phyloP scores from a whole-genome alignment of 371 early-diverging fungal species.

The Amoeboradix gromovi region DNA sequence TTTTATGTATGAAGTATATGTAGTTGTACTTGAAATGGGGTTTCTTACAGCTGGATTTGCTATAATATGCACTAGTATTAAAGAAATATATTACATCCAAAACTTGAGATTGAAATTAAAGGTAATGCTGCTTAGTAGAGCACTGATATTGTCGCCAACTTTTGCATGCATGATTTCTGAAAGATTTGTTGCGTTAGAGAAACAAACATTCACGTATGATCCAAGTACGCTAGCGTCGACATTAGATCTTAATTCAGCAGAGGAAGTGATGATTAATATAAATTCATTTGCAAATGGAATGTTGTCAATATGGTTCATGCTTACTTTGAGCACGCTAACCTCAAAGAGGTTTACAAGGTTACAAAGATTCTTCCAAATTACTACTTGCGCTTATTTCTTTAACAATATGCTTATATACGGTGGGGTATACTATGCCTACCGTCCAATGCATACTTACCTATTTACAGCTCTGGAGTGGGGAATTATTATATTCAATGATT shows the following conservation, averaged over 20 bases:
- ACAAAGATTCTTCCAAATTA: neutral
- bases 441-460: neutral
- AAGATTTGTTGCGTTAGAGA: neutral
- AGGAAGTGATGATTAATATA: neutral
- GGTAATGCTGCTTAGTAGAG: neutral
- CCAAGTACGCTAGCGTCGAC: neutral
- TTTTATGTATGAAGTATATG: neutral
- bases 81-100: neutral
- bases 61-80: neutral
- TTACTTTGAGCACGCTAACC: neutral
- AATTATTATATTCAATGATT: neutral
- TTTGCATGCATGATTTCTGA: neutral
- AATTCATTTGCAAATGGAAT: neutral
- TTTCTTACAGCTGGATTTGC: neutral
- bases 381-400: neutral
- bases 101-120: neutral
- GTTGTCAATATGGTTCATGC: neutral
- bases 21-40: neutral
- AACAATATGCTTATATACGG: neutral
- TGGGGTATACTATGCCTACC: neutral
- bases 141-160: neutral
- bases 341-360: neutral
- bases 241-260: neutral
- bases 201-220: neutral
- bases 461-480: neutral